Percentiles rank a stretch among this genome's conserved stretches.
phyloP scores from a whole-genome alignment of 73 alveolate species.

The Paramecium biaurelia region DNA sequence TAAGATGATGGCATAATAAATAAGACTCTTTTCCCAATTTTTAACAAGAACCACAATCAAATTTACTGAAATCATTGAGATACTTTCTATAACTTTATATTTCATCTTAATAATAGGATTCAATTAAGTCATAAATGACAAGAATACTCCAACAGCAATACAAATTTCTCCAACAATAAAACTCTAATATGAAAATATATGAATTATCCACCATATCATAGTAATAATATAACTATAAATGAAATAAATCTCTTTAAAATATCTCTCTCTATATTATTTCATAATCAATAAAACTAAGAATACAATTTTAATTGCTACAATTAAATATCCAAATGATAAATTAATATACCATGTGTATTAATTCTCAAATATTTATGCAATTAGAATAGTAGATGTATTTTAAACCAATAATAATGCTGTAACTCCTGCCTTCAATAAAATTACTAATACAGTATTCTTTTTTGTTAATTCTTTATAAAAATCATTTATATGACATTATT shows the following conservation, averaged over 20 bases:
- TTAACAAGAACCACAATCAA: conserved; percentile 4
- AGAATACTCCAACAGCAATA: not conserved
- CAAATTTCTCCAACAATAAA: not conserved
- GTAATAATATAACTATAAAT: not conserved
- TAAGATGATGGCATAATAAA: conserved; percentile 16
- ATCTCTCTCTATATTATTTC: not conserved
- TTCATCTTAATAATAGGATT: conserved; percentile 34
- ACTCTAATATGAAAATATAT: not conserved
- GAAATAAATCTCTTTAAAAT: not conserved
- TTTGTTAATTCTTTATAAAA: not conserved
- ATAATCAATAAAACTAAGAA: not conserved
- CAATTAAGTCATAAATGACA: not conserved
- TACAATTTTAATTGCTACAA: not conserved
- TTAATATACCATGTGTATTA: not conserved
- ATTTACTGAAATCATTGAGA: not conserved
- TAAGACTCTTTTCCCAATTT: not conserved
- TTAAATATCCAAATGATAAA: conserved; percentile 4
- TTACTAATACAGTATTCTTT: not conserved
- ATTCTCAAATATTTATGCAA: not conserved
- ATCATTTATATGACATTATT: not conserved
- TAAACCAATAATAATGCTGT: not conserved
- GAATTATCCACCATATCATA: conserved; percentile 3
- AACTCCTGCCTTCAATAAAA: not conserved
- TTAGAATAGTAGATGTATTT: not conserved
- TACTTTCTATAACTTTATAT: not conserved